Evolutionary conservation across 2,329 filamentous ascomycete genomes (phyloP).

Genomic region (Ceratocystis smalleyi): DNA sequence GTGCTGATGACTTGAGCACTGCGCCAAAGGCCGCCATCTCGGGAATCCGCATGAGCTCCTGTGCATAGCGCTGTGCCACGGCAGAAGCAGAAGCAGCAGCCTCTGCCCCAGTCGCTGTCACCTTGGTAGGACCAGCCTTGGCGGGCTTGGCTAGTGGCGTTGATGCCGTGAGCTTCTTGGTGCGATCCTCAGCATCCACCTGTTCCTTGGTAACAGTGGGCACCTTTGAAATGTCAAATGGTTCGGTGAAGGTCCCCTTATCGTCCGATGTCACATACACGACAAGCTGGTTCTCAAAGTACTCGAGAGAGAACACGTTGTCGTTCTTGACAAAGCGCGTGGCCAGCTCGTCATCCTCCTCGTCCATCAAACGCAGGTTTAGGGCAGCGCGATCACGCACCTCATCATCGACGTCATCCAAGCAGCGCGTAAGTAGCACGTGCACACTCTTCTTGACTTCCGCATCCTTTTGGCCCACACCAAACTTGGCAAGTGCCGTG

Average conservation of each 20-base stretch:
- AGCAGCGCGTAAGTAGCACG: conserved; percentile 78
- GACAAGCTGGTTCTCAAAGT: conserved; percentile 92
- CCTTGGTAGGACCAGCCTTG: conserved; percentile 55
- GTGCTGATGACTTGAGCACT: conserved; percentile 76
- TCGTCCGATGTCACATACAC: conserved; percentile 93
- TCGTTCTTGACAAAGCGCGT: conserved; percentile 88
- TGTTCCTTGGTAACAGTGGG: conserved; percentile 91
- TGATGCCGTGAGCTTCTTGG: conserved; percentile 88
- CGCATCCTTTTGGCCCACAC: conserved; percentile 86
- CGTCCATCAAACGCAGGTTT: conserved; percentile 80
- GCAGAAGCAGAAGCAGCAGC: conserved; percentile 61
- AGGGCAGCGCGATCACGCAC: conserved; percentile 89
- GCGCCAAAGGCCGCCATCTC: conserved; percentile 81
- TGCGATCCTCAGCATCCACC: conserved; percentile 87
- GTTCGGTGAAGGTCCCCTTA: conserved; percentile 63
- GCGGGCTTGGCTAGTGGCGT: conserved; percentile 90
- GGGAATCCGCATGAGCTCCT: conserved; percentile 75
- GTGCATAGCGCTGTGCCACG: conserved; percentile 72
- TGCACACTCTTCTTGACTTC: conserved; percentile 94
- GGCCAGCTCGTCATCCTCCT: conserved; percentile 79
- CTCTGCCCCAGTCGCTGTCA: conserved; percentile 53
- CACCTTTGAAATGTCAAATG: conserved; percentile 83
- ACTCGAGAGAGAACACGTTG: conserved; percentile 85
- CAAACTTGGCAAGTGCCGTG: conserved; percentile 90
- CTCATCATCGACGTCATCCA: conserved; percentile 96